A percentile compares a stretch with the other conserved stretches of the same genome.
These are phyloP conservation scores for Vinca minor DNA, from an alignment of 257 asterid genomes.

Conservation along the genomic window DNA sequence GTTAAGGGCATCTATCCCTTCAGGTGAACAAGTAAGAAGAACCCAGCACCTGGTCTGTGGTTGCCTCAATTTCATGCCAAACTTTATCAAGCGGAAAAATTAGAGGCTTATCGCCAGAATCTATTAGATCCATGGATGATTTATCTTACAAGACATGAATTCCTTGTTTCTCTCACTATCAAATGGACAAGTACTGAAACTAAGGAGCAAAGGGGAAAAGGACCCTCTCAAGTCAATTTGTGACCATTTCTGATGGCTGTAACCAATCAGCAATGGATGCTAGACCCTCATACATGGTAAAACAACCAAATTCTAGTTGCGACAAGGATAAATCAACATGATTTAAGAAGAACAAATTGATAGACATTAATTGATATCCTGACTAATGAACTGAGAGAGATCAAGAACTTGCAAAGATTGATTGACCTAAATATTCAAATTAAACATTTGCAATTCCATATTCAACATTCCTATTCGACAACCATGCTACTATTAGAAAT, in stretches of 20 bases:
- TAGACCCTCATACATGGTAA: not conserved
- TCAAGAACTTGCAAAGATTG: not conserved
- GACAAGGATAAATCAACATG: not conserved
- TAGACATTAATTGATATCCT: not conserved
- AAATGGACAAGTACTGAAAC: not conserved
- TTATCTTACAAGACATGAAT: not conserved
- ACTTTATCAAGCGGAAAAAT: not conserved
- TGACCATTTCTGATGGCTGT: not conserved
- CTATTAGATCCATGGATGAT: constrained; percentile 5
- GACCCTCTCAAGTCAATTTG: not conserved
- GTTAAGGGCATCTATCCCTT: not conserved
- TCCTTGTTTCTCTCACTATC: too few species aligned
- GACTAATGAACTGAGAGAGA: not conserved
- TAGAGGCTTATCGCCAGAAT: not conserved
- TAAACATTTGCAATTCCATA: not conserved
- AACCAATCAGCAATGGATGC: not conserved
- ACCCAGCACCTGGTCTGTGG: not conserved
- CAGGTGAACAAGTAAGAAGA: not conserved
- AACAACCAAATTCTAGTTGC: not conserved
- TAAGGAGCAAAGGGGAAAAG: not conserved
- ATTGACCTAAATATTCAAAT: not conserved
- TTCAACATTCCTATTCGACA: not conserved
- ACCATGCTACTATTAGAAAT: not conserved
- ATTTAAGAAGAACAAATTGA: not conserved
- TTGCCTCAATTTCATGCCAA: not conserved